phyloP scores from a whole-genome alignment of 805 yeast species.

The Cyberlindnera sargentensis region DNA sequence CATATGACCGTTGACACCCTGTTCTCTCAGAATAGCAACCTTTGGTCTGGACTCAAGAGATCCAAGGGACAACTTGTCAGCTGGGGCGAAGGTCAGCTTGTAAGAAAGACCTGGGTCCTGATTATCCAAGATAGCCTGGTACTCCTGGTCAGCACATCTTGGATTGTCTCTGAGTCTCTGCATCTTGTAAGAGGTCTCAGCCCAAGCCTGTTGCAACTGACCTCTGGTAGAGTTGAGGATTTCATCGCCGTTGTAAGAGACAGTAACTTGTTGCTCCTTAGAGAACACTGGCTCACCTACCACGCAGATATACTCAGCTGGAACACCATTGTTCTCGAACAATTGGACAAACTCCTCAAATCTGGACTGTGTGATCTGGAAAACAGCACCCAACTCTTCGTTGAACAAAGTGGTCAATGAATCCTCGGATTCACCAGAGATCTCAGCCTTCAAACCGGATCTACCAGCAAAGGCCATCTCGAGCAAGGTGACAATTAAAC shows the following conservation, averaged over 20 bases:
- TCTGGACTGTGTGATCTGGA: constrained; percentile 65
- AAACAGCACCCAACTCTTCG: constrained; percentile 94
- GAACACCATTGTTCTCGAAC: constrained; percentile 53
- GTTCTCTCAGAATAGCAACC: constrained; percentile 96
- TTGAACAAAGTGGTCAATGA: constrained; percentile 61
- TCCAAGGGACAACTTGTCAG: constrained; percentile 36
- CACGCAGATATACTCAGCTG: constrained; percentile 43
- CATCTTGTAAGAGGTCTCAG: constrained; percentile 80
- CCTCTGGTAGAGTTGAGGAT: constrained; percentile 56
- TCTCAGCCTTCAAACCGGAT: constrained; percentile 61
- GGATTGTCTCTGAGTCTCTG: constrained; percentile 95
- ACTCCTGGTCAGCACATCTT: constrained; percentile 81
- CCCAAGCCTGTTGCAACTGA: constrained; percentile 75
- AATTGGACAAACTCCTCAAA: constrained; percentile 47
- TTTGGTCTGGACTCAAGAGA: constrained; percentile 51
- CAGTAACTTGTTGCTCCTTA: constrained; percentile 44
- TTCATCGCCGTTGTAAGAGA: constrained; percentile 38
- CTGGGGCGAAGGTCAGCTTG: constrained; percentile 64
- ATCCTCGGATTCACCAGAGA: constrained; percentile 32
- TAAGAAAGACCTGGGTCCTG: constrained; percentile 85
- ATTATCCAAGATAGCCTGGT: constrained; percentile 64
- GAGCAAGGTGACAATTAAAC: constrained; percentile 71
- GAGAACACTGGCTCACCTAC: constrained; percentile 65
- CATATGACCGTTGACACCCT: constrained; percentile 96
- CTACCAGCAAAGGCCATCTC: constrained; percentile 99